phyloP scores from a whole-genome alignment of 805 yeast species.

The Zygosaccharomyces pseudorouxii region DNA sequence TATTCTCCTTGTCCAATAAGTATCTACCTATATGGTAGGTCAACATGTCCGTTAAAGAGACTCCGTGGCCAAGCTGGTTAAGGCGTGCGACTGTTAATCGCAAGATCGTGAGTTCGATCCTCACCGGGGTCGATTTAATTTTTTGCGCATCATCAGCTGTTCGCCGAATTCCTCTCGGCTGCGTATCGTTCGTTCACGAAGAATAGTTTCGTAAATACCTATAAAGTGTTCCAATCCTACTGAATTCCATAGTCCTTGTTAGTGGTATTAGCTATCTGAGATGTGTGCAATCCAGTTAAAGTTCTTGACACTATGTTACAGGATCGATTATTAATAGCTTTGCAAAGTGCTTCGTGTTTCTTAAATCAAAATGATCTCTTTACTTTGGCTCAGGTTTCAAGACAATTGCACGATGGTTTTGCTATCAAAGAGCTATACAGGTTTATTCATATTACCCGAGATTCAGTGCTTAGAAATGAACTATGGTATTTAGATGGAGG shows the following conservation, averaged over 20 bases:
- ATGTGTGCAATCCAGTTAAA: background rate
- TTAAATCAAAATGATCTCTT: slow-evolving; percentile 41
- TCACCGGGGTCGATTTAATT: slow-evolving; percentile 45
- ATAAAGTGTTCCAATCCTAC: background rate
- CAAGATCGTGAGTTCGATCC: slow-evolving; percentile 56
- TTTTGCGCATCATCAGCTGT: slow-evolving; percentile 2
- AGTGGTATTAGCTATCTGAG: background rate
- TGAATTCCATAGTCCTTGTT: background rate
- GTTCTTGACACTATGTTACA: slow-evolving; percentile 3
- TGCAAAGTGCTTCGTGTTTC: slow-evolving; percentile 17
- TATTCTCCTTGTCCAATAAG: too few relatives aligned
- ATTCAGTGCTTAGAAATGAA: slow-evolving; percentile 31
- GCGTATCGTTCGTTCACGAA: background rate
- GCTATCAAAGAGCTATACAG: slow-evolving; percentile 37
- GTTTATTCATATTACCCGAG: slow-evolving; percentile 35
- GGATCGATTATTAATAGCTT: slow-evolving; percentile 8
- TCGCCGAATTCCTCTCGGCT: background rate
- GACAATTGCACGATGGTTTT: slow-evolving; percentile 28
- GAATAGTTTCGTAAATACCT: background rate
- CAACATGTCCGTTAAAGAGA: too few relatives aligned
- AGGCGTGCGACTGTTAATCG: slow-evolving; percentile 57
- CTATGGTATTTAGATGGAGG: slow-evolving; percentile 35
- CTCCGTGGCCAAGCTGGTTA: slow-evolving; percentile 53
- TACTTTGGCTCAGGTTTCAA: slow-evolving; percentile 33
- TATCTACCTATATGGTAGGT: too few relatives aligned